Percentiles rank a stretch among this genome's conserved stretches.
phyloP scores from a whole-genome alignment of 495 filamentous ascomycete genomes.

The Neurospora sp. region DNA sequence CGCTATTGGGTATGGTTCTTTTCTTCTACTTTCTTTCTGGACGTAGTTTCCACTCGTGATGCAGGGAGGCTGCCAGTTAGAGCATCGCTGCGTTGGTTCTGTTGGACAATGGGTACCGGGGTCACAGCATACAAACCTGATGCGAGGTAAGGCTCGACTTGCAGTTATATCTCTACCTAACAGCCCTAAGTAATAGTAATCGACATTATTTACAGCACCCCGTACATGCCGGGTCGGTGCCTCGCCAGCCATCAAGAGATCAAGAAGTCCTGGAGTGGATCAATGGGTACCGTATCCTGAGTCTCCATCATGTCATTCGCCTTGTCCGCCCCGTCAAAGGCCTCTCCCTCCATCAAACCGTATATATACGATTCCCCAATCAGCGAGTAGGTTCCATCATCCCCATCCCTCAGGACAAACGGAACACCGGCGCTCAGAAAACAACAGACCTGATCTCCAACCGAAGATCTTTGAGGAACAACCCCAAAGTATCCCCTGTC shows the following conservation, averaged over 20 bases:
- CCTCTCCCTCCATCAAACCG: constrained; percentile 1
- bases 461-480: background rate
- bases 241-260: background rate
- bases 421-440: background rate
- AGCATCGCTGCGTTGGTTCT: background rate
- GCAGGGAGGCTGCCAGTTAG: background rate
- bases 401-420: background rate
- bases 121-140: background rate
- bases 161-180: background rate
- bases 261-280: background rate
- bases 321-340: background rate
- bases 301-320: background rate
- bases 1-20: background rate
- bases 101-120: background rate
- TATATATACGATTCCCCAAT: background rate
- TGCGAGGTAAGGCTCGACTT: background rate
- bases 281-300: background rate
- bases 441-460: background rate
- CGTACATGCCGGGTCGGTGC: background rate
- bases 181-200: background rate
- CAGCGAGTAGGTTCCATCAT: background rate
- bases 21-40: background rate
- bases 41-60: background rate
- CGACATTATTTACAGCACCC: background rate
- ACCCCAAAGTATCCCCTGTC: background rate